Conservation (phyloP, 768 basidiomycete species). For the Hygrophoropsis aurantiaca region DNA sequence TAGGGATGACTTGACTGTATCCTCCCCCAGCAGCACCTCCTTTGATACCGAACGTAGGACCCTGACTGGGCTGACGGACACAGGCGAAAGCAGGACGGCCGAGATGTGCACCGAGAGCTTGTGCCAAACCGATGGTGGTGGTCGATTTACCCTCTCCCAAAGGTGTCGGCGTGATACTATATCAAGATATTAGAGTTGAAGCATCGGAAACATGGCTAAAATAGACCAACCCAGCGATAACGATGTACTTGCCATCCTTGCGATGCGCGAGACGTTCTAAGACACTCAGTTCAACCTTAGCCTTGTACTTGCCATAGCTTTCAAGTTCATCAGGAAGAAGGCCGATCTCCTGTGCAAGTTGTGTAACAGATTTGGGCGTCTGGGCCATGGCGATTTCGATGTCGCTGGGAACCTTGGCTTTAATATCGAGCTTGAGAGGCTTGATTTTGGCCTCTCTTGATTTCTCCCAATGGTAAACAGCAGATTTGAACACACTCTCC, state of each 20-base stretch:
- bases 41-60: conserved; percentile 98
- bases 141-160: conserved; percentile 98
- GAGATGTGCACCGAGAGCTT: conserved; percentile 93
- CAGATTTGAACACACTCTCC: conserved; percentile 88
- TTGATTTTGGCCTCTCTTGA: conserved; percentile 65
- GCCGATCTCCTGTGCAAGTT: conserved; percentile 88
- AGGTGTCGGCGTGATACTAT: conserved; percentile 92
- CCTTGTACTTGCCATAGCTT: conserved; percentile 94
- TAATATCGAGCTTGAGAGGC: conserved; percentile 76
- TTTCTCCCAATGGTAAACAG: conserved; percentile 77
- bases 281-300: conserved; percentile 90
- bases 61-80: conserved; percentile 97
- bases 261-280: conserved; percentile 82
- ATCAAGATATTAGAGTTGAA: conserved; percentile 11
- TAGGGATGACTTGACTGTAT: conserved; percentile 98
- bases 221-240: conserved; percentile 77
- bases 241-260: conserved; percentile 93
- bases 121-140: conserved; percentile 94
- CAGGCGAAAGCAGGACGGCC: conserved; percentile 93
- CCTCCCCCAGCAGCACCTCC: conserved; percentile 98
- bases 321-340: conserved; percentile 85
- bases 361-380: conserved; percentile 83
- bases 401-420: conserved; percentile 90
- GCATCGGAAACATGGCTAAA: neutral
- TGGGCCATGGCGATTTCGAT: conserved; percentile 97